Evolutionary conservation across 1,284 basidiomycete species (phyloP).

Genomic region (Pyrrhoderma noxium): DNA sequence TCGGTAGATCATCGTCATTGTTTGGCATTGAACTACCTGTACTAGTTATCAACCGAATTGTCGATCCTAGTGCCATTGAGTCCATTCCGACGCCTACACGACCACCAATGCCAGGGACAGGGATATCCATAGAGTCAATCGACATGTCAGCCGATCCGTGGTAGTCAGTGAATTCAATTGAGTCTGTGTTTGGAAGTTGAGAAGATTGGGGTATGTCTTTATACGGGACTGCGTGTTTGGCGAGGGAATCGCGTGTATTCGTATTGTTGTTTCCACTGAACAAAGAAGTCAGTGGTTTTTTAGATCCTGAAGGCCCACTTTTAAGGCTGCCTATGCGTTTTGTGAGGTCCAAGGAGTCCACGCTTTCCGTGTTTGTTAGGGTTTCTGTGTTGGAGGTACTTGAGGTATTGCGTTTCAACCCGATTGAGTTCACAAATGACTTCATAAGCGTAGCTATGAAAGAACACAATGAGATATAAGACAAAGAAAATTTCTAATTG

Average conservation of each 20-base stretch:
- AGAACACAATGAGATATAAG: slow-evolving; percentile 8
- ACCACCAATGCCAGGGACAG: slow-evolving; percentile 14
- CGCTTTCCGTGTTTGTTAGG: background rate
- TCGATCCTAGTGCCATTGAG: background rate
- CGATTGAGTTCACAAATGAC: slow-evolving; percentile 61
- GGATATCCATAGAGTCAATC: slow-evolving; percentile 10
- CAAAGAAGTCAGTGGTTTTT: too few species aligned
- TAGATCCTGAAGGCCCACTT: slow-evolving; percentile 1
- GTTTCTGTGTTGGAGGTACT: slow-evolving; percentile 25
- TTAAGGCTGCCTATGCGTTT: background rate
- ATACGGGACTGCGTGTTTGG: slow-evolving; percentile 42
- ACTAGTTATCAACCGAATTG: slow-evolving; percentile 16
- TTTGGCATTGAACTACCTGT: background rate
- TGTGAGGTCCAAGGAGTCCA: too few species aligned
- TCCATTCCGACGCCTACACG: slow-evolving; percentile 9
- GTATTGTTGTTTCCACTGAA: slow-evolving; percentile 10
- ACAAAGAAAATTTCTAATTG: background rate
- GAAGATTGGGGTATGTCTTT: slow-evolving; percentile 42
- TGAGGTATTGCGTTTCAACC: slow-evolving; percentile 46
- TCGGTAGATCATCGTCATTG: slow-evolving; percentile 39
- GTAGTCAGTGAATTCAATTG: slow-evolving; percentile 39
- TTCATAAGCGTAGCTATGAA: slow-evolving; percentile 46
- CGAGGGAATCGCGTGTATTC: slow-evolving; percentile 35
- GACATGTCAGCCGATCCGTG: slow-evolving; percentile 19
- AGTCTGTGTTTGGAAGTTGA: slow-evolving; percentile 36